These are phyloP conservation scores for Bimuria novae-zelandiae DNA, from an alignment of 2,329 filamentous ascomycete species.

Conservation along the genomic window DNA sequence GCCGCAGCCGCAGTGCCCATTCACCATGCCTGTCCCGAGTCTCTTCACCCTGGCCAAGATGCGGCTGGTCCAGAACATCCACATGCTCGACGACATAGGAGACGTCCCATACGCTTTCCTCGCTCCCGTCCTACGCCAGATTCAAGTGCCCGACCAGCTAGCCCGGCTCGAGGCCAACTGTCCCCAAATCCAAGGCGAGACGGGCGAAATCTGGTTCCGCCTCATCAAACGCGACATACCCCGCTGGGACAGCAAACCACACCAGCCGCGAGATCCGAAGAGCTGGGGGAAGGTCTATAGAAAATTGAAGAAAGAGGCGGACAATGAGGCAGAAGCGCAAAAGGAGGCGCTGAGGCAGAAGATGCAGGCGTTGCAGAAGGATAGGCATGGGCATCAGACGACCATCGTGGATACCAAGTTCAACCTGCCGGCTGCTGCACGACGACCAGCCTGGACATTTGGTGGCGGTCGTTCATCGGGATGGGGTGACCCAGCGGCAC, in stretches of 20 bases:
- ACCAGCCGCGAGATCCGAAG: constrained; percentile 65
- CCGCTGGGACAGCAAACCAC: constrained; percentile 65
- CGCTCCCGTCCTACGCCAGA: constrained; percentile 68
- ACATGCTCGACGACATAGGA: constrained; percentile 69
- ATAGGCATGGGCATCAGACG: constrained; percentile 37
- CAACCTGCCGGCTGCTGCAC: constrained; percentile 25
- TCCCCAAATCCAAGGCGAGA: constrained; percentile 73
- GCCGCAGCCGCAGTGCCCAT: not conserved
- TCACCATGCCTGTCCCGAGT: constrained; percentile 41
- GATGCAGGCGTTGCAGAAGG: constrained; percentile 38
- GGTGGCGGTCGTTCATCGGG: constrained; percentile 17
- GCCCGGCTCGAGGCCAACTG: constrained; percentile 72
- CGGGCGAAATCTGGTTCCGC: constrained; percentile 74
- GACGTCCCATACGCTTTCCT: constrained; percentile 70
- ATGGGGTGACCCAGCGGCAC: constrained; percentile 33
- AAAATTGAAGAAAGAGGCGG: constrained; percentile 49
- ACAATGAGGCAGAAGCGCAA: constrained; percentile 40
- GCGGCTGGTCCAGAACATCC: constrained; percentile 48
- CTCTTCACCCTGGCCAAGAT: constrained; percentile 48
- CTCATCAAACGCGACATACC: constrained; percentile 81
- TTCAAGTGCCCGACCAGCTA: constrained; percentile 76
- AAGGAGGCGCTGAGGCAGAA: constrained; percentile 37
- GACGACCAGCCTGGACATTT: constrained; percentile 18
- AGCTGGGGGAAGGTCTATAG: constrained; percentile 80
- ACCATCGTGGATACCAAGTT: constrained; percentile 35